Base-by-base conservation (phyloP, 768 basidiomycete genomes). In the Pleurotus giganteus region DNA sequence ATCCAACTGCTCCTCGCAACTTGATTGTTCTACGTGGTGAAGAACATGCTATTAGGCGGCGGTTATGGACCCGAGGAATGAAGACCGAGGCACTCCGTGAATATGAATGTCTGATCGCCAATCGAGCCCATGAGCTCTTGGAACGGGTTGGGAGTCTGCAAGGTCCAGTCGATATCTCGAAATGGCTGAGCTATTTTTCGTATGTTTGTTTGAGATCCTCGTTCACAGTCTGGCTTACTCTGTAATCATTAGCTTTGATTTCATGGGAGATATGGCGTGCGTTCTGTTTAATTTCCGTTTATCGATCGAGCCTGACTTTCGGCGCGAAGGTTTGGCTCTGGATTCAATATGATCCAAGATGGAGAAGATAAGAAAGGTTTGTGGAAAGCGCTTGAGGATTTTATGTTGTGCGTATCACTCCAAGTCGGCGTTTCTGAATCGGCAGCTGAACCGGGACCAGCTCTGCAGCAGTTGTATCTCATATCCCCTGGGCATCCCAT, bases 31-130 rank as follows among this genome's bases (percentile, higher is more conserved):
- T 75, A 17, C 63, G 71, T 32, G 68, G 78, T 58, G 63, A 66
- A 1, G 74, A 80, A 32, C 82, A 84, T 56, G 66, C 70, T 1
- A 67, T 72, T 6, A 71, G 79, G 8, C 72, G 80, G 7, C 70
- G 71, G 21, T 68, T 77, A 2, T 83, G 81, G 81, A 75, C 74
- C n/a, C 68, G 78, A 21, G 81, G 73, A 0, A 74, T 83, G 65
- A 79, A 66, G 44, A 71, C 72, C 12, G 57, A 65, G 2, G 74
- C 80, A 2, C 58, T 84, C 32, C 77, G 75, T 59, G 76, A 73
- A 13, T 82, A 81, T 52, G 73, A 79, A 55, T 58, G 61, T 0
- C 61, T 75, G 2, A 61, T 82, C 19, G 64, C 65, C 1, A 61
- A 61, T 17, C 61, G 79, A 12, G 71, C 69, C 2, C 55, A 58